Evolutionary conservation across 2,329 filamentous ascomycete genomes (phyloP).

Genomic region (Diplodia sapinea): DNA sequence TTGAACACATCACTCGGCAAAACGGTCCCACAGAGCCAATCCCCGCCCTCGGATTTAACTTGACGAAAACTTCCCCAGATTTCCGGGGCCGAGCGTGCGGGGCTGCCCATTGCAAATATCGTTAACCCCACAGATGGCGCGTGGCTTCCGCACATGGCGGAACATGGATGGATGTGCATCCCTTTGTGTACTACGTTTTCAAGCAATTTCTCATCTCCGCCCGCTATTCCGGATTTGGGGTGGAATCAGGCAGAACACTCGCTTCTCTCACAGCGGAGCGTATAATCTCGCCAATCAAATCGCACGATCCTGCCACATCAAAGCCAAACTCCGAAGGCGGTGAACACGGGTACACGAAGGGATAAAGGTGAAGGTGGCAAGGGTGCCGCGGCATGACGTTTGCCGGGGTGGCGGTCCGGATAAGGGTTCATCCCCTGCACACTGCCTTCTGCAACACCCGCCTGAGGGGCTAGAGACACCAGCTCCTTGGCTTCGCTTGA

Average conservation of each 20-base stretch:
- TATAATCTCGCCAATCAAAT: no score
- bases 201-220: no score
- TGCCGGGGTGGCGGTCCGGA: conserved; percentile 5
- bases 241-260: no score
- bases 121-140: conserved; percentile 9
- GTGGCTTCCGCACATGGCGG: conserved; percentile 20
- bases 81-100: conserved; percentile 1
- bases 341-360: no score
- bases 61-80: conserved; percentile 18
- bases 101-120: neutral
- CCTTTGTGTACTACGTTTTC: no score
- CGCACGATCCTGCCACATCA: no score
- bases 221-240: no score
- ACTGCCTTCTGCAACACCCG: conserved; percentile 15
- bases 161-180: neutral
- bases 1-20: neutral
- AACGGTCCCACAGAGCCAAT: conserved; percentile 4
- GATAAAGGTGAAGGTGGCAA: conserved; percentile 1
- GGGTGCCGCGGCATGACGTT: conserved; percentile 8
- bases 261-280: no score
- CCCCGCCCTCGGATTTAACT: conserved; percentile 1
- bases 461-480: neutral
- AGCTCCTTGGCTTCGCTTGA: neutral
- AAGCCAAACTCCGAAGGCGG: no score
- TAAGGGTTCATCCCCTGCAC: conserved; percentile 16